Conservation (phyloP, 2,329 filamentous ascomycete species). For the Herpotrichia juniperi region DNA sequence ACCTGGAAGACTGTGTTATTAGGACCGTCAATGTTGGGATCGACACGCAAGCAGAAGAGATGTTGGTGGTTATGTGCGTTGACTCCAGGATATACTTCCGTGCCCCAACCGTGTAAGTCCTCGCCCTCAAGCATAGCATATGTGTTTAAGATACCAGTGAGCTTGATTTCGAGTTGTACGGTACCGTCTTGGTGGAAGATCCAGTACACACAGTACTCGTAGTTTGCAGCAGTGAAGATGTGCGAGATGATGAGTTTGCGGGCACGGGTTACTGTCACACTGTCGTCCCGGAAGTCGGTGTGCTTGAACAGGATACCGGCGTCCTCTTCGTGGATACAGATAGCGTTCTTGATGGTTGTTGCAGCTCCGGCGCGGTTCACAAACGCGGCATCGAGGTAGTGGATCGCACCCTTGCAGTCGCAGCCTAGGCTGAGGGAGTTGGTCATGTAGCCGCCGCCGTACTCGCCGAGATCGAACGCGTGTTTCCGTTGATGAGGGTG, state of each 20-base stretch:
- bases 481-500: conserved; percentile 82
- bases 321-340: conserved; percentile 96
- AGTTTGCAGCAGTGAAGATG: conserved; percentile 94
- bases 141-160: conserved; percentile 92
- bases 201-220: conserved; percentile 90
- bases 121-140: conserved; percentile 82
- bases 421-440: conserved; percentile 78
- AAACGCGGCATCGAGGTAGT: conserved; percentile 89
- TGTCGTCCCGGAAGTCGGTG: conserved; percentile 90
- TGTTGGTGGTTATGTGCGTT: conserved; percentile 98
- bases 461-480: conserved; percentile 81
- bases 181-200: conserved; percentile 92
- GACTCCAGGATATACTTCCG: conserved; percentile 87
- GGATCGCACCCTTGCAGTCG: conserved; percentile 88
- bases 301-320: conserved; percentile 92
- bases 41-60: conserved; percentile 87
- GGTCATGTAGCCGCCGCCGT: conserved; percentile 83
- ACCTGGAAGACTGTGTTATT: conserved; percentile 85
- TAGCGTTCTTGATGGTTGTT: conserved; percentile 86
- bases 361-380: conserved; percentile 78
- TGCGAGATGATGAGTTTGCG: conserved; percentile 88
- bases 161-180: conserved; percentile 85
- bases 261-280: conserved; percentile 81
- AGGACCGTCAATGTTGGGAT: conserved; percentile 85
- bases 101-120: conserved; percentile 86